Evolutionary conservation across 2,329 filamentous ascomycete genomes (phyloP).

Genomic region (Westerdykella sp.): DNA sequence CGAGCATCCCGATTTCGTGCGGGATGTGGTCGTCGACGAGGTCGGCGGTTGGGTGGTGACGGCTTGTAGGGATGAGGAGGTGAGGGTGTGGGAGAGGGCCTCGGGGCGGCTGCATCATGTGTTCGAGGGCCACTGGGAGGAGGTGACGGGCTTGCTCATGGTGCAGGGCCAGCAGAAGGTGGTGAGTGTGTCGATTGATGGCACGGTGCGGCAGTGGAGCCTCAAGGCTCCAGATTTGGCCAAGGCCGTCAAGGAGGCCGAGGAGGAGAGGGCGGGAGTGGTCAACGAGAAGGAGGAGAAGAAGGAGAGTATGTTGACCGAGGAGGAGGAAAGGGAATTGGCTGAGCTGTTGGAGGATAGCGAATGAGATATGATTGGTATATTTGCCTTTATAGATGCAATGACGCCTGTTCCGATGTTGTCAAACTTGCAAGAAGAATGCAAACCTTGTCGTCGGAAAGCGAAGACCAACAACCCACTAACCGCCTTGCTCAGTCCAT

Average conservation of each 20-base stretch:
- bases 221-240: slow-evolving; percentile 58
- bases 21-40: slow-evolving; percentile 65
- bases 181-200: slow-evolving; percentile 83
- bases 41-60: slow-evolving; percentile 75
- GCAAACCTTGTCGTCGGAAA: too few relatives aligned
- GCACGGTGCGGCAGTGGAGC: slow-evolving; percentile 79
- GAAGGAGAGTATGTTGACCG: slow-evolving; percentile 46
- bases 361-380: slow-evolving; percentile 36
- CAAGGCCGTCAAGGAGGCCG: slow-evolving; percentile 46
- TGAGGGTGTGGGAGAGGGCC: slow-evolving; percentile 77
- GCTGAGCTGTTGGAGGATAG: slow-evolving; percentile 82
- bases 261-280: slow-evolving; percentile 45
- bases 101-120: slow-evolving; percentile 67
- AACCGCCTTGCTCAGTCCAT: too few relatives aligned
- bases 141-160: slow-evolving; percentile 75
- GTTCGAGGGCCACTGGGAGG: slow-evolving; percentile 73
- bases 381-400: too few relatives aligned
- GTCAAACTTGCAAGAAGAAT: too few relatives aligned
- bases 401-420: too few relatives aligned
- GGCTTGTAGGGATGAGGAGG: slow-evolving; percentile 82
- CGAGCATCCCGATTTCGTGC: slow-evolving; percentile 82
- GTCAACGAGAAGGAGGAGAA: too few relatives aligned
- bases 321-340: slow-evolving; percentile 87
- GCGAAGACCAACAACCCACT: too few relatives aligned
- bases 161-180: slow-evolving; percentile 49